A percentile compares a stretch with the other conserved stretches of the same genome.
Evolutionary conservation across 2,329 filamentous ascomycete species (phyloP).

Genomic region (Curvularia spicifera): DNA sequence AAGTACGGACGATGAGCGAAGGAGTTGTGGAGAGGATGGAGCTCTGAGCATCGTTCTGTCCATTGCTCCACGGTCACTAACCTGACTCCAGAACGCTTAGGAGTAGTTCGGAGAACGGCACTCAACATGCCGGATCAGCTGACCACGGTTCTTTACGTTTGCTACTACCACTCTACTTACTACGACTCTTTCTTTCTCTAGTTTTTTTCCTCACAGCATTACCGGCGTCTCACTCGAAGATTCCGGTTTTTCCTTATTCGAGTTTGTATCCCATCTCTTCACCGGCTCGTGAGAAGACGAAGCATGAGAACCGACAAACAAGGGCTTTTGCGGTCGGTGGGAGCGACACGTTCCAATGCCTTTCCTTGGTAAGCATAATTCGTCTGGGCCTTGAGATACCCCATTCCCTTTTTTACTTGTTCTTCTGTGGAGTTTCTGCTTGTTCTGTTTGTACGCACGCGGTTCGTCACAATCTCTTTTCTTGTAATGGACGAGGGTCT

Average conservation of each 20-base stretch:
- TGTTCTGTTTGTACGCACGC: background rate
- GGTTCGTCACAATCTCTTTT: background rate
- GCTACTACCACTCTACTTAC: background rate
- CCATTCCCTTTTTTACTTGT: constrained; percentile 14
- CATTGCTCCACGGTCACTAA: background rate
- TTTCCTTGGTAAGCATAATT: constrained; percentile 18
- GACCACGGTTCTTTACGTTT: background rate
- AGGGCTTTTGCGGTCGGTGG: constrained; percentile 32
- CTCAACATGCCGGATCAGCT: constrained; percentile 4
- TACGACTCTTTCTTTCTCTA: background rate
- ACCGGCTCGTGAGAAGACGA: constrained; percentile 29
- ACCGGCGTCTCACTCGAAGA: background rate
- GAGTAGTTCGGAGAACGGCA: background rate
- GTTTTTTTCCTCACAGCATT: background rate
- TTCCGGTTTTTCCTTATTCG: background rate
- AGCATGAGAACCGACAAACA: constrained; percentile 16
- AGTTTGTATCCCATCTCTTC: constrained; percentile 14
- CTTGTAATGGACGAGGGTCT: background rate
- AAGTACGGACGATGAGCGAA: constrained; percentile 60
- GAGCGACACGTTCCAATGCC: constrained; percentile 29
- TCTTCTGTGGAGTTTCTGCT: background rate
- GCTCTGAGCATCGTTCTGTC: constrained; percentile 42
- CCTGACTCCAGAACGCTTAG: background rate
- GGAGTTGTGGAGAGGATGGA: constrained; percentile 62
- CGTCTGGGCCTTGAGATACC: constrained; percentile 32